A percentile compares a stretch with the other conserved stretches of the same genome.
Conservation (phyloP, 1,284 basidiomycete genomes). For the Leccinum angustisporum region DNA sequence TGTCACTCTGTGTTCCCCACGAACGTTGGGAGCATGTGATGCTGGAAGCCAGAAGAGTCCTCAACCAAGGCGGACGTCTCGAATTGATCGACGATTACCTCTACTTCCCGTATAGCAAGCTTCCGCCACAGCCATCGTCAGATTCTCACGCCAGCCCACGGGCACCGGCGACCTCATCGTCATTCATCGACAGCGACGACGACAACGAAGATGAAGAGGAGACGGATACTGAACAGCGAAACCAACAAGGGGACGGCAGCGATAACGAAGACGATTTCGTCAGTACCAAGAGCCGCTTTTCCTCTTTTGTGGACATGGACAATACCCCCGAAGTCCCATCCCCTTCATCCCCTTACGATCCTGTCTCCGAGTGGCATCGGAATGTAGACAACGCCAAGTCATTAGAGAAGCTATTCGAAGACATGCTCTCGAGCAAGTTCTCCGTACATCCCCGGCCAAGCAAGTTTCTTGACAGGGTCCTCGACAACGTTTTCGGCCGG, state of each 20-base stretch:
- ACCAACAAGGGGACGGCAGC: slow-evolving; percentile 8
- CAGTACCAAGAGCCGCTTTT: slow-evolving; percentile 35
- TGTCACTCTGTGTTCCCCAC: slow-evolving; percentile 58
- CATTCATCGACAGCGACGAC: slow-evolving; percentile 15
- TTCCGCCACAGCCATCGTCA: slow-evolving; percentile 14
- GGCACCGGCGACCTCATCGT: slow-evolving; percentile 11
- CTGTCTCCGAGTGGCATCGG: slow-evolving; percentile 36
- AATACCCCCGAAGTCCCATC: background rate
- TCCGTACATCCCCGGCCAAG: slow-evolving; percentile 49
- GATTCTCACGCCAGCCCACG: slow-evolving; percentile 4
- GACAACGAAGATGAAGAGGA: slow-evolving; percentile 3
- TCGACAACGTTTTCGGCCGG: slow-evolving; percentile 53
- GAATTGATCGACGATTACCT: slow-evolving; percentile 74
- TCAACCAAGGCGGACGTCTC: slow-evolving; percentile 58
- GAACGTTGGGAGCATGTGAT: slow-evolving; percentile 59
- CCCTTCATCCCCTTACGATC: slow-evolving; percentile 21
- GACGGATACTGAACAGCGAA: slow-evolving; percentile 4
- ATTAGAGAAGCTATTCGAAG: slow-evolving; percentile 51
- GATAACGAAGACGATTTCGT: slow-evolving; percentile 31
- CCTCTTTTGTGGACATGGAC: slow-evolving; percentile 21
- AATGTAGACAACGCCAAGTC: slow-evolving; percentile 39
- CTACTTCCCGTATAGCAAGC: slow-evolving; percentile 54
- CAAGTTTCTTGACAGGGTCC: slow-evolving; percentile 41
- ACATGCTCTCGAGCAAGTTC: slow-evolving; percentile 51
- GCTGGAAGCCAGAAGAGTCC: slow-evolving; percentile 56